Evolutionary conservation across 345 rosid genomes (phyloP), one percentile per base, ranked within the genome.

Genomic region (Anastatica hierochuntica): DNA sequence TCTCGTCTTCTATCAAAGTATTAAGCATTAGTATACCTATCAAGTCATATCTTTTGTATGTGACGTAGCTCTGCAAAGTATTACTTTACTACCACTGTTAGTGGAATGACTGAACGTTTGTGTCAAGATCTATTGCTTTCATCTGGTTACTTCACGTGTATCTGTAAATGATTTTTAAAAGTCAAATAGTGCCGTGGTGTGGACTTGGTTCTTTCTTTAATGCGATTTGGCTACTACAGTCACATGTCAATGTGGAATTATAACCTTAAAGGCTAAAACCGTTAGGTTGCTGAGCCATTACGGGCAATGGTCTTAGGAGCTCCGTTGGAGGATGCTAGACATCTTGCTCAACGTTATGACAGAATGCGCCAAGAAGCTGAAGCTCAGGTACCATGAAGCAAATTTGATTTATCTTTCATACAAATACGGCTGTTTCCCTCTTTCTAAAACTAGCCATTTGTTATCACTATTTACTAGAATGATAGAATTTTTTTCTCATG

Each of bases 281-380:
- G 12, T 67, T 72, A 90, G 96, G 90, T 90, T 60, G 96, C 95
- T 53, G 98, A 90, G 71, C 98, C 96, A 38, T 58, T 90, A 65
- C 81, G 98, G 70, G 84, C 96, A 47, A 84, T 90, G 83, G 92
- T 88, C 36, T 74, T 77, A 81, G 96, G 94, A 68, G 83, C 95
- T 56, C 98, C 98, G 11, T 62, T 90, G 69, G 98, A 90, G 62
- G 98, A 90, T 69, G 98, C 98, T 9, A 77, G 98, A 30, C 96
- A 87, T 83, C 96, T 90, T 78, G 94, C 98, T 42, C 98, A 88
- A 63, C 92, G 94, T 9, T 90, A 84, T 74, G 96, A 90, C 64
- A 81, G 96, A 71, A 75, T 90, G 88, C 79, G 98, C 38, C 95
- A 88, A 67, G 98, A 90, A 74, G 81, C 95, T 49, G 98, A 90